Conservation (phyloP, 345 rosid species). For the Citrus reticulata region DNA sequence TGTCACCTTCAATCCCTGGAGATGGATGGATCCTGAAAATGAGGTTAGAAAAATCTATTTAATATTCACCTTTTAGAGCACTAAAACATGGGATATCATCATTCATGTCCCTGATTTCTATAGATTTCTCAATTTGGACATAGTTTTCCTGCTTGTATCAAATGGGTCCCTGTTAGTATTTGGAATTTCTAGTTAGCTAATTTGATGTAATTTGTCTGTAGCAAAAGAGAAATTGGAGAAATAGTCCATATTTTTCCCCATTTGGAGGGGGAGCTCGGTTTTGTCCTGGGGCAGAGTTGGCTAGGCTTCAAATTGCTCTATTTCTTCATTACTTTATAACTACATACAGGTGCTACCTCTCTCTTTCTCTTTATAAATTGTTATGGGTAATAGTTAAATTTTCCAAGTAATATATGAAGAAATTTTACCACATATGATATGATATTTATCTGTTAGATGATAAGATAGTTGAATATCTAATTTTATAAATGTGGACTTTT, state of each 20-base stretch:
- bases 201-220: constrained; percentile 19
- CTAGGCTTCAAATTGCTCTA: constrained; percentile 82
- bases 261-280: constrained; percentile 89
- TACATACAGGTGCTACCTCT: constrained; percentile 41
- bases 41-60: constrained; percentile 25
- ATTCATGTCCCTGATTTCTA: background rate
- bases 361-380: no score
- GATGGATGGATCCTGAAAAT: constrained; percentile 79
- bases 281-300: constrained; percentile 89
- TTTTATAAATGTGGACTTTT: no score
- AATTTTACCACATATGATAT: no score
- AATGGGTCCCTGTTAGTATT: background rate
- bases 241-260: constrained; percentile 54
- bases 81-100: background rate
- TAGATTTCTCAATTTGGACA: background rate
- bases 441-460: no score
- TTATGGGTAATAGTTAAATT: no score
- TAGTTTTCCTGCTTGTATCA: background rate
- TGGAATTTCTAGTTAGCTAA: background rate
- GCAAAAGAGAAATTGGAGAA: constrained; percentile 91
- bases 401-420: no score
- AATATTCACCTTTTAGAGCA: background rate
- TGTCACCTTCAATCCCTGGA: constrained; percentile 69
- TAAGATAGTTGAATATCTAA: no score
- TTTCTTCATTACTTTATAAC: constrained; percentile 68